Base-by-base conservation (phyloP, 495 filamentous ascomycete species). In the Aspergillus conjunctus region DNA sequence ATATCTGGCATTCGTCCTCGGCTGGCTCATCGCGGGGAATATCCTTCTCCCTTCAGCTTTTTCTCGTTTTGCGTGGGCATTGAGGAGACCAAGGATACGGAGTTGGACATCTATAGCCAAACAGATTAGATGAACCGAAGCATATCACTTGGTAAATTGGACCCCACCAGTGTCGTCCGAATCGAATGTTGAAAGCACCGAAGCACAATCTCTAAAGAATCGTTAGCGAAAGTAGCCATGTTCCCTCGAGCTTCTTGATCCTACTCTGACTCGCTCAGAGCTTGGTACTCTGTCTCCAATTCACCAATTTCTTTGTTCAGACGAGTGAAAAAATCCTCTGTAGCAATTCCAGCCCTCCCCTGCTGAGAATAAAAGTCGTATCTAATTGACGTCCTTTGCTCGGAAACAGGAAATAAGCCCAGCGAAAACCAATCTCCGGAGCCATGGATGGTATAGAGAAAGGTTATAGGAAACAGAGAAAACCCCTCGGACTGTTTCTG, bases 61-160 rank as follows among this genome's bases (percentile, higher is more conserved):
- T 32, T 77, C 74, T n/a, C 72, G 26, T 43, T 65, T 77, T 22
- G 49, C 21, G 41, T 77, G 74, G n/a, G 68, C 62, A 51, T 71
- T 56, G 3, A 77, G 37, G 0, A 49, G 58, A 17, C 61, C 12
- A 26, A 75, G 46, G 26, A 75, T 66, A 20, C 31, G 31, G 21
- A 32, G 45, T 34, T 59, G 62, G 2, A 41, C 45, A 18, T 56
- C 56, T 60, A 26, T n/a, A 21, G 22, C 34, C 8, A 32, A 21
- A n/a, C 11, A 20, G 39, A 14, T 18, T 43, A 30, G 51, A 60
- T 18, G 37, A 33, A 14, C 3, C 7, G 11, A 48, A 48, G 21
- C 20, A 48, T 48, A 7, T 48, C 17, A 9, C 17, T 20, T 17
- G 17, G 8, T 53, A n/a, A 30, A 37, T 34, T 1, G 5, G 30